These are phyloP conservation scores for Nemania sp. DNA, from an alignment of 2,329 filamentous ascomycete genomes.

Conservation along the genomic window DNA sequence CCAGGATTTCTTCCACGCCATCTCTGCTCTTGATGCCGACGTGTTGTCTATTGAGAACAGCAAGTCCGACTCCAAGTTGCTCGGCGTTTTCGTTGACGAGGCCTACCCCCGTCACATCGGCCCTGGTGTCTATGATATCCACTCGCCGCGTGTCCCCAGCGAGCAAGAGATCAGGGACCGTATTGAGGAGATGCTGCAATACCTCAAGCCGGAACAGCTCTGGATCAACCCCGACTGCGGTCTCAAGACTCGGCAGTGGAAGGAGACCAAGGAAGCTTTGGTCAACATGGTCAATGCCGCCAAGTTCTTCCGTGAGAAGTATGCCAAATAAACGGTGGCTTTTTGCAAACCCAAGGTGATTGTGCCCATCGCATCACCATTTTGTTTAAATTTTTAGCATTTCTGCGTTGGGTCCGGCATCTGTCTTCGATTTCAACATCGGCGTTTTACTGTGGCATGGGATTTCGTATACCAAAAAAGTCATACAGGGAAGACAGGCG, in stretches of 20 bases:
- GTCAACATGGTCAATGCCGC: slow-evolving; percentile 97
- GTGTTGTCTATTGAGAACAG: slow-evolving; percentile 99
- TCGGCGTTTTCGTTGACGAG: slow-evolving; percentile 97
- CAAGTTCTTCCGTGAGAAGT: slow-evolving; percentile 94
- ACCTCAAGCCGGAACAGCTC: slow-evolving; percentile 97
- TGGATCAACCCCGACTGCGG: slow-evolving; percentile 99
- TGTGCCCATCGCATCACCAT: slow-evolving; percentile 31
- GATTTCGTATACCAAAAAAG: slow-evolving; percentile 42
- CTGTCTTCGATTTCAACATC: slow-evolving; percentile 63
- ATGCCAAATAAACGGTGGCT: slow-evolving; percentile 62
- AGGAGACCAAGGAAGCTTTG: slow-evolving; percentile 96
- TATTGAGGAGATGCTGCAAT: slow-evolving; percentile 96
- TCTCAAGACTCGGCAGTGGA: slow-evolving; percentile 98
- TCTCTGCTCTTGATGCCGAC: slow-evolving; percentile 95
- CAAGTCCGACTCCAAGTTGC: slow-evolving; percentile 99
- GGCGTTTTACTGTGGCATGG: slow-evolving; percentile 50
- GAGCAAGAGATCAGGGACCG: slow-evolving; percentile 99
- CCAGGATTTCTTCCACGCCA: slow-evolving; percentile 99
- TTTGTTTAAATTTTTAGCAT: slow-evolving; percentile 43
- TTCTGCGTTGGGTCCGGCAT: slow-evolving; percentile 34
- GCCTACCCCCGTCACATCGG: slow-evolving; percentile 98
- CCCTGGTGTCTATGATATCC: slow-evolving; percentile 99
- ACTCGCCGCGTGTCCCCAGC: slow-evolving; percentile 95
- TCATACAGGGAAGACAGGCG: slow-evolving; percentile 39
- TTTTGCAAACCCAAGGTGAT: slow-evolving; percentile 23